Evolutionary conservation across 805 yeast genomes (phyloP), one percentile per base, ranked within the genome.

Genomic region (Saturnispora dispora): DNA sequence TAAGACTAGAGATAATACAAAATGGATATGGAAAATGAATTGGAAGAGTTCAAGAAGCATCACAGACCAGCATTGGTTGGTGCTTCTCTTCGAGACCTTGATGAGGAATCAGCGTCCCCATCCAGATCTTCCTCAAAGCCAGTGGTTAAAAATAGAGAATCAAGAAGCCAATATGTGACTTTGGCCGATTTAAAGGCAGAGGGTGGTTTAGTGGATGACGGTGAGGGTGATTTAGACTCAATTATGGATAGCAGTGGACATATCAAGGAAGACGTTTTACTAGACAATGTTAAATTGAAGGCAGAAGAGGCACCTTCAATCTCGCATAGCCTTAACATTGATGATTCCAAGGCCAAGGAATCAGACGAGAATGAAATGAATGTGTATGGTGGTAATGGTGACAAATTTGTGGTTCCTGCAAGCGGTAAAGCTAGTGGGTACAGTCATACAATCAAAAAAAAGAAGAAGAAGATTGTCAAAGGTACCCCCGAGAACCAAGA

Each of bases 151-250:
- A 70, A 71, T 56, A 65, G 65, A 55, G 64, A 62, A 27, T 68
- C 69, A 15, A 57, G 58, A 20, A 59, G 55, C 10, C 58, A 59
- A 25, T 53, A 60, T 4, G 35, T 41, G n/a, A 58, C 69, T 2
- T 62, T 71, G 23, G 69, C 60, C 23, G 71, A 72, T 18, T 58
- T 71, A 30, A 63, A 58, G 18, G 67, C 63, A 8, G 77, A 79
- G 44, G 77, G 82, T 39, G 83, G 83, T 3, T 65, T 81, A 6
- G 62, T 79, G 55, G 83, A 77, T 47, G 84, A 79, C 50, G 82
- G 77, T 54, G 79, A 74, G 54, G 82, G 74, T 57, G 76, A 73
- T 55, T 73, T 81, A 57, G 81, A 74, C 25, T 64, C 69, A 20
- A 69, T 78, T 46, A 64, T 81, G 59, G 84, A 81, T 57, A 70